Evolutionary conservation across 345 rosid species (phyloP), one percentile per base, ranked within the genome.

Genomic region (Lumnitzera littorea): DNA sequence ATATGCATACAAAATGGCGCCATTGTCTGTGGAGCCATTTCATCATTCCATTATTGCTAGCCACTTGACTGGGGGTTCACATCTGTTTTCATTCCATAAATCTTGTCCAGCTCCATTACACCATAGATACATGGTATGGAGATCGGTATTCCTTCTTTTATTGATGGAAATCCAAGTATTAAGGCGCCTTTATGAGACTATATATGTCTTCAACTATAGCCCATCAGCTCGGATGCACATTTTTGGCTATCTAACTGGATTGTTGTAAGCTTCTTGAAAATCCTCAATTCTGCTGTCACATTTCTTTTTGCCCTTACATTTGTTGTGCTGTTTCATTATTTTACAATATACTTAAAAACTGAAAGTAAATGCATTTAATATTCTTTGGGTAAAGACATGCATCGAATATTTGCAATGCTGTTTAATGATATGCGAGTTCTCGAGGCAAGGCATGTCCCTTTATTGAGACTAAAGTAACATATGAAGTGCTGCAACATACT

Each of bases 81-180:
- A 76, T 61, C 56, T 62, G n/a, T 78, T 80, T 55, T 78, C 84
- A 46, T 60, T 72, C 58, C 76, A 76, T 41, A 76, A 70, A 56
- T 69, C 77, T 3, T 81, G 17, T 66, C 53, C 77, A 69, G 62
- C 68, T 53, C 69, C 84, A 5, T 2, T 68, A 1, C 70, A 76
- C 74, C 70, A 77, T 46, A 72, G 73, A 65, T 70, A 67, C 29
- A 57, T 17, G 51, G 76, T 79, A n/a, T 80, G 92, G 95, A 59
- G 66, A 24, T 71, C 77, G 3, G 85, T 90, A 57, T 77, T 86
- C 64, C 76, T 84, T 62, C 92, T 85, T 29, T 16, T 81, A 57
- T 68, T 88, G 24, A 78, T 88, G 91, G 94, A 88, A 71, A 65
- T 68, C 13, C 97, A 91, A 67, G 85, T 84, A 29, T 29, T 80